These are phyloP conservation scores for Aspergillus japonicus DNA, from an alignment of 2,329 filamentous ascomycete species.

Conservation along the genomic window DNA sequence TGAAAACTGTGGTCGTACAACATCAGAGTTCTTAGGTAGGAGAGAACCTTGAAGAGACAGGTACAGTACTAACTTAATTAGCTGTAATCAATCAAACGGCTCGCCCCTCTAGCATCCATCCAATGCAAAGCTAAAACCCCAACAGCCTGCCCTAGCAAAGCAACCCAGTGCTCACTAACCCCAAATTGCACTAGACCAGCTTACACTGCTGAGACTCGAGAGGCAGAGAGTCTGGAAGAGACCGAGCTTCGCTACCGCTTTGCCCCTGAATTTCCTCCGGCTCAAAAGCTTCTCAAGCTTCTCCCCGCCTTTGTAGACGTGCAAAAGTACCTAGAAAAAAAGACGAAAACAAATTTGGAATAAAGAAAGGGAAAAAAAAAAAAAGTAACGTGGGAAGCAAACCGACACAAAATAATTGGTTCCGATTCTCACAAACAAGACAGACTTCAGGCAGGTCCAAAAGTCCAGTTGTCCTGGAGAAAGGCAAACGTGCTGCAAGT, in stretches of 20 bases:
- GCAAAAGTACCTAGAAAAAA: neutral
- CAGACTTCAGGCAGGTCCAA: conserved; percentile 6
- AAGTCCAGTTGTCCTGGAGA: neutral
- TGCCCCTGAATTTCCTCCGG: conserved; percentile 19
- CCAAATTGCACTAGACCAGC: conserved; percentile 15
- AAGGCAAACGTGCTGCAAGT: conserved; percentile 7
- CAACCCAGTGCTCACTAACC: conserved; percentile 5
- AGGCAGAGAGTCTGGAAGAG: conserved; percentile 9
- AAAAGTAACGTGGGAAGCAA: neutral
- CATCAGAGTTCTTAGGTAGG: neutral
- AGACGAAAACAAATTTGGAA: neutral
- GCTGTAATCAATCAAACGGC: conserved; percentile 6
- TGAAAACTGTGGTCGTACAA: neutral
- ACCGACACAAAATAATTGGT: neutral
- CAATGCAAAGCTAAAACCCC: neutral
- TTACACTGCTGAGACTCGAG: conserved; percentile 6
- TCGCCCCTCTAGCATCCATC: conserved; percentile 7
- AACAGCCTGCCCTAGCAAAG: conserved; percentile 4
- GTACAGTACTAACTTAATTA: neutral
- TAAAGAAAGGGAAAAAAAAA: neutral
- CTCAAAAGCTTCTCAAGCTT: conserved; percentile 15
- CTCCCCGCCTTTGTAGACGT: conserved; percentile 1
- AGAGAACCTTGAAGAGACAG: neutral
- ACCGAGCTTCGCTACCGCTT: conserved; percentile 14
- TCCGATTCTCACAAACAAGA: neutral